phyloP scores from a whole-genome alignment of 768 basidiomycete species.

The Strobilomyces dryophilus region DNA sequence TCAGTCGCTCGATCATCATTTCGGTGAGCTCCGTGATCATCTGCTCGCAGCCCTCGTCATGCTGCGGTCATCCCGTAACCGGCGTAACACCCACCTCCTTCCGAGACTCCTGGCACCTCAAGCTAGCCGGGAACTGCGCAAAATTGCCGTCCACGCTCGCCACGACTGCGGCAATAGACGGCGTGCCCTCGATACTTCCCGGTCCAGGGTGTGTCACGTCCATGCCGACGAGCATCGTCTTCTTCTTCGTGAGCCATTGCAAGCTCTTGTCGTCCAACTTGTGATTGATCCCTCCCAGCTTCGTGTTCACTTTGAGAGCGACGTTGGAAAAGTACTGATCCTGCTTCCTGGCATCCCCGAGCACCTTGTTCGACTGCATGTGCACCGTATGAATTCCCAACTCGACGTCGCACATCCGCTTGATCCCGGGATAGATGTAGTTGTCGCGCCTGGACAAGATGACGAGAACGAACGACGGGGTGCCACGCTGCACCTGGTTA shows the following conservation, averaged over 20 bases:
- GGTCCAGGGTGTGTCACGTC: constrained; percentile 82
- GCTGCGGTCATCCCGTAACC: not conserved
- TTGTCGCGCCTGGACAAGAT: constrained; percentile 66
- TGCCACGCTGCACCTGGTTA: constrained; percentile 24
- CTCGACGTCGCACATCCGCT: constrained; percentile 69
- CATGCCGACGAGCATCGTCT: constrained; percentile 83
- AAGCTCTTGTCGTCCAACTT: constrained; percentile 55
- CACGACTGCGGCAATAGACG: constrained; percentile 81
- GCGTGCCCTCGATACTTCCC: constrained; percentile 61
- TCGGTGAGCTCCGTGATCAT: constrained; percentile 62
- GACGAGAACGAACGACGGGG: constrained; percentile 66
- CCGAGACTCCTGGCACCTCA: constrained; percentile 54
- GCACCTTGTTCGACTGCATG: constrained; percentile 61
- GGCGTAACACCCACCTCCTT: constrained; percentile 20
- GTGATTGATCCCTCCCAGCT: constrained; percentile 81
- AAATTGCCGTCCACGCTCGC: constrained; percentile 68
- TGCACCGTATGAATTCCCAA: constrained; percentile 76
- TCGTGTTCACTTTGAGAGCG: constrained; percentile 77
- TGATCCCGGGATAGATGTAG: constrained; percentile 77
- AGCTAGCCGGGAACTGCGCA: constrained; percentile 73
- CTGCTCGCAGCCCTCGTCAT: constrained; percentile 33
- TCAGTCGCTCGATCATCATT: constrained; percentile 72
- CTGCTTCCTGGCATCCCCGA: constrained; percentile 50
- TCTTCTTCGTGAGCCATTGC: constrained; percentile 59
- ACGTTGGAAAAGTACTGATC: constrained; percentile 83